These are phyloP conservation scores for Trypanosoma mega DNA, from an alignment of 208 protist species.

Conservation along the genomic window DNA sequence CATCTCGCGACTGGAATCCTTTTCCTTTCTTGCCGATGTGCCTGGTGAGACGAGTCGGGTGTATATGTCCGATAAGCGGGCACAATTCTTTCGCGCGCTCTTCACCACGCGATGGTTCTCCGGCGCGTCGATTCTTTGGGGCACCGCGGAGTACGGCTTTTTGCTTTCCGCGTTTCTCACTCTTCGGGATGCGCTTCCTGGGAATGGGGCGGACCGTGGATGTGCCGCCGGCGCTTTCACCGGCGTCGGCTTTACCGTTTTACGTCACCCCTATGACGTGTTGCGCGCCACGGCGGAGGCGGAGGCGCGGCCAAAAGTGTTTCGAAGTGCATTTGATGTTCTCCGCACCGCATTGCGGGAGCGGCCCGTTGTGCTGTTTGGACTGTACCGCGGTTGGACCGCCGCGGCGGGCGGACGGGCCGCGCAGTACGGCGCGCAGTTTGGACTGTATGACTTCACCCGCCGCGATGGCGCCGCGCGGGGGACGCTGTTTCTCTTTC, in stretches of 20 bases:
- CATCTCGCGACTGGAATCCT: constrained; percentile 50
- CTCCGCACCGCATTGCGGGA: constrained; percentile 56
- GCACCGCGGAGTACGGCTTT: constrained; percentile 38
- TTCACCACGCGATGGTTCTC: constrained; percentile 68
- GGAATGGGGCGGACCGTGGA: constrained; percentile 18
- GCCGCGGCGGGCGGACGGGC: constrained; percentile 31
- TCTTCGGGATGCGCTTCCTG: constrained; percentile 29
- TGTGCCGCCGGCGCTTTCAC: constrained; percentile 56
- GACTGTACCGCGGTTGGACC: constrained; percentile 57
- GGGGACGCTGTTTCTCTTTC: constrained; percentile 51
- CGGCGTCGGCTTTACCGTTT: constrained; percentile 40
- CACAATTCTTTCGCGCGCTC: constrained; percentile 69
- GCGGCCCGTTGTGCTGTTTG: constrained; percentile 46
- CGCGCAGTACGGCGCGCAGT: constrained; percentile 53
- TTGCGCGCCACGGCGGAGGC: constrained; percentile 68
- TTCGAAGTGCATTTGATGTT: constrained; percentile 60
- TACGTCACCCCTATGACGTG: constrained; percentile 79
- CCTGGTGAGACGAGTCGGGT: constrained; percentile 74
- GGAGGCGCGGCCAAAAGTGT: constrained; percentile 31
- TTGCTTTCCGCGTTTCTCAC: constrained; percentile 40
- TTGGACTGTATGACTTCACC: constrained; percentile 77
- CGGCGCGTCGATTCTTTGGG: constrained; percentile 39
- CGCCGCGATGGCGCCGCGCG: constrained; percentile 76
- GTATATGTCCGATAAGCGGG: constrained; percentile 73
- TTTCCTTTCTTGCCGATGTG: constrained; percentile 81